A percentile compares a stretch with the other conserved stretches of the same genome.
phyloP scores from a whole-genome alignment of 306 rosid species.

The Dryas octopetala region DNA sequence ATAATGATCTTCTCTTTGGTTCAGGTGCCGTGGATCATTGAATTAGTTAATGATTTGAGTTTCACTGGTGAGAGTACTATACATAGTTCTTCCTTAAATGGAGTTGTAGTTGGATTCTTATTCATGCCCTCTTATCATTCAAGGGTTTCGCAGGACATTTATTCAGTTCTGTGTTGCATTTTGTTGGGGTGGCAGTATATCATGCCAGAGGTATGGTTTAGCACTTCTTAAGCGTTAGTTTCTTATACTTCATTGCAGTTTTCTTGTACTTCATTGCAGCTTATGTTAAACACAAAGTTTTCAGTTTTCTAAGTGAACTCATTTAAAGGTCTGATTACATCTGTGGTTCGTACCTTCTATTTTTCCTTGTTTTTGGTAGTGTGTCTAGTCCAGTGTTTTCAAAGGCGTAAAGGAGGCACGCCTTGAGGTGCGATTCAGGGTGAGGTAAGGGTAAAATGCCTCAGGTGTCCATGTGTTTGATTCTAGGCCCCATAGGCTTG shows the following conservation, averaged over 20 bases:
- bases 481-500: no score
- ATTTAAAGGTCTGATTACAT: not conserved
- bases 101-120: constrained; percentile 13
- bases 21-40: constrained; percentile 93
- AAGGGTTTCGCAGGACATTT: constrained; percentile 23
- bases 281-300: not conserved
- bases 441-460: no score
- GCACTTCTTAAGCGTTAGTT: not conserved
- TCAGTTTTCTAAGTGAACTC: not conserved
- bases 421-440: no score
- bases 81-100: constrained; percentile 23
- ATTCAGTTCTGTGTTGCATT: constrained; percentile 14
- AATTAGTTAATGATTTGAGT: constrained; percentile 51
- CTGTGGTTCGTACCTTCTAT: not conserved
- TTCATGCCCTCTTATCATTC: constrained; percentile 10
- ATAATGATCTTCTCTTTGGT: constrained; percentile 21
- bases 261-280: constrained; percentile 1
- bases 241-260: not conserved
- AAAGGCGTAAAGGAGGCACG: no score
- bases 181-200: constrained; percentile 22
- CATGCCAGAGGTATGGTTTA: constrained; percentile 38
- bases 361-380: not conserved
- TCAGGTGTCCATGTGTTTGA: no score
- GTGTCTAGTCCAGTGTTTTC: no score
- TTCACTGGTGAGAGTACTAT: constrained; percentile 42